Percentiles rank a stretch among this genome's conserved stretches.
phyloP scores from a whole-genome alignment of 257 asterid species.

The Gentiana dahurica region DNA sequence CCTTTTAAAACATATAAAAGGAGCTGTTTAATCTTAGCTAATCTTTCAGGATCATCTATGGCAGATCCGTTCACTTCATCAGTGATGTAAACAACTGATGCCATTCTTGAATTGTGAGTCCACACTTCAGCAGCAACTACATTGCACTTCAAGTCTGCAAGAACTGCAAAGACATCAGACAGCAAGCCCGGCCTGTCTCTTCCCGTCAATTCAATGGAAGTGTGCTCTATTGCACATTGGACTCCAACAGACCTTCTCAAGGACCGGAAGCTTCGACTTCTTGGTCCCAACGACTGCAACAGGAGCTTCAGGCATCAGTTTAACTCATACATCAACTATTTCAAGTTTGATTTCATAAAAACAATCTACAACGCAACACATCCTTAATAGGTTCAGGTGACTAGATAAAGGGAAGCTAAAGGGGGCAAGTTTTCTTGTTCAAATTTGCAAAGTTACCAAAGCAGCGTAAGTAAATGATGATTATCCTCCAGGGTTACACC shows the following conservation, averaged over 20 bases:
- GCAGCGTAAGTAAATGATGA: no score
- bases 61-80: constrained; percentile 49
- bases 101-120: constrained; percentile 91
- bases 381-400: no score
- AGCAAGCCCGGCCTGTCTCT: constrained; percentile 78
- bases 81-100: constrained; percentile 64
- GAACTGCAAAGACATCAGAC: constrained; percentile 77
- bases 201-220: constrained; percentile 70
- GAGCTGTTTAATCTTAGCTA: constrained; percentile 51
- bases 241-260: constrained; percentile 58
- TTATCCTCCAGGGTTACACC: no score
- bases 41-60: constrained; percentile 48
- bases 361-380: no score
- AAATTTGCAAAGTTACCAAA: no score
- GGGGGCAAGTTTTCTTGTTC: no score
- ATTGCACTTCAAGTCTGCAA: constrained; percentile 63
- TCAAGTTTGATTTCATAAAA: no score
- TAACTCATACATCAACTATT: neutral
- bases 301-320: constrained; percentile 3
- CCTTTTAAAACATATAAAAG: constrained; percentile 57
- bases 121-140: constrained; percentile 84
- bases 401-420: no score
- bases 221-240: constrained; percentile 47
- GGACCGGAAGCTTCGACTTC: constrained; percentile 38
- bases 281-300: constrained; percentile 50